phyloP scores from a whole-genome alignment of 805 yeast genomes.

The Wickerhamomyces hampshirensis region DNA sequence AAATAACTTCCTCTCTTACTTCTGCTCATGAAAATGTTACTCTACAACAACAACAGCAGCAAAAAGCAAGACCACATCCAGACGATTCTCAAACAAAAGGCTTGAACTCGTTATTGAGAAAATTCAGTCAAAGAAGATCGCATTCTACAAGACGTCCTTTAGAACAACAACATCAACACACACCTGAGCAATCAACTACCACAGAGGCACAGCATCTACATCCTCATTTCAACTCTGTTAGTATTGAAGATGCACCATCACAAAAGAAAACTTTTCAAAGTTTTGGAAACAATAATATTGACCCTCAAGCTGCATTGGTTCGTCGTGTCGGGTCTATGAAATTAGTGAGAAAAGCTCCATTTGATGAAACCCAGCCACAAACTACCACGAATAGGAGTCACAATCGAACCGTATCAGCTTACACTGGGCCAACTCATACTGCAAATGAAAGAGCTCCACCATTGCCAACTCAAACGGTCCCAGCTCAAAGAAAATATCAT shows the following conservation, averaged over 20 bases:
- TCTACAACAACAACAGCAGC: conserved; percentile 33
- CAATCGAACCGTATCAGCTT: conserved; percentile 26
- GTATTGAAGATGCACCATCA: conserved; percentile 3
- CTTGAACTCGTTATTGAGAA: conserved; percentile 25
- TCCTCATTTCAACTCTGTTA: conserved; percentile 7
- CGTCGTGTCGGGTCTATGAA: conserved; percentile 25
- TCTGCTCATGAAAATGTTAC: conserved; percentile 29
- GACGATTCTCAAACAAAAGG: conserved; percentile 21
- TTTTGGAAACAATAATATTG: conserved; percentile 1
- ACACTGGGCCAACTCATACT: conserved; percentile 13
- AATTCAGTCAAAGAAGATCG: conserved; percentile 25
- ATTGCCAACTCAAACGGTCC: conserved; percentile 7
- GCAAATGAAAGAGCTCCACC: conserved; percentile 7
- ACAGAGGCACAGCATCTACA: conserved; percentile 1
- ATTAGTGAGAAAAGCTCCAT: conserved; percentile 14
- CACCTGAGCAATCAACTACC: background rate
- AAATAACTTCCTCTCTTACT: conserved; percentile 39
- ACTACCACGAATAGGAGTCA: conserved; percentile 14
- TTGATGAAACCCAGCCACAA: conserved; percentile 8
- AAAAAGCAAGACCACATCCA: conserved; percentile 18
- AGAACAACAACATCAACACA: conserved; percentile 2
- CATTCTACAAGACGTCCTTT: conserved; percentile 22
- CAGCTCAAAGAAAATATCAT: conserved; percentile 39
- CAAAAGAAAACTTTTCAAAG: conserved; percentile 4
- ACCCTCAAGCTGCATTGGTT: conserved; percentile 14